Percentiles rank a stretch among this genome's conserved stretches.
Conservation (phyloP, 164 flowering plant species). For the Macadamia tetraphylla region DNA sequence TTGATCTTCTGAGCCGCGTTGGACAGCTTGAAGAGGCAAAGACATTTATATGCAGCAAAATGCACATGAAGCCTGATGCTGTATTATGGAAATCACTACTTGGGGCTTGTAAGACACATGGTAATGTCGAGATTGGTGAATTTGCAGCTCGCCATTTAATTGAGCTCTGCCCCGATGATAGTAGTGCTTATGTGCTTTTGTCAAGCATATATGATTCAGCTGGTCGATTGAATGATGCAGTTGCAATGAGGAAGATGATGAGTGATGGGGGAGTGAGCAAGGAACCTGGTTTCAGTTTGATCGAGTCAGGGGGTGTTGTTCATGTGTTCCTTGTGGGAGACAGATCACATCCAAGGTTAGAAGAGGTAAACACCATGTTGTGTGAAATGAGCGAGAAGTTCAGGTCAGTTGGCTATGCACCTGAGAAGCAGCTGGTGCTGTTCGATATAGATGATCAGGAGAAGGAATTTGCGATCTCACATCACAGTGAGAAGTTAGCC, state of each 20-base stretch:
- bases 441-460: background rate
- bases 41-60: conserved; percentile 10
- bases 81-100: conserved; percentile 7
- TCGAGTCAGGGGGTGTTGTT: background rate
- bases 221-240: background rate
- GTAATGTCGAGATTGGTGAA: background rate
- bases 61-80: conserved; percentile 18
- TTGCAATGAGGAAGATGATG: background rate
- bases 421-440: background rate
- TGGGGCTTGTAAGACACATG: background rate
- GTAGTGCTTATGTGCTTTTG: background rate
- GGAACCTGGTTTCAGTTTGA: conserved; percentile 1
- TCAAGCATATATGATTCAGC: conserved; percentile 1
- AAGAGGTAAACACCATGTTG: background rate
- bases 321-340: conserved; percentile 1
- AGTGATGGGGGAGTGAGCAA: background rate
- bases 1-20: conserved; percentile 19
- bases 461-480: background rate
- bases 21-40: conserved; percentile 17
- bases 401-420: background rate
- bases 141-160: background rate
- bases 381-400: background rate
- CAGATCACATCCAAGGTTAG: background rate
- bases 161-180: background rate
- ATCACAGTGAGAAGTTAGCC: background rate